phyloP scores from a whole-genome alignment of 371 early-diverging fungal species.

The Funneliformis caledonium region DNA sequence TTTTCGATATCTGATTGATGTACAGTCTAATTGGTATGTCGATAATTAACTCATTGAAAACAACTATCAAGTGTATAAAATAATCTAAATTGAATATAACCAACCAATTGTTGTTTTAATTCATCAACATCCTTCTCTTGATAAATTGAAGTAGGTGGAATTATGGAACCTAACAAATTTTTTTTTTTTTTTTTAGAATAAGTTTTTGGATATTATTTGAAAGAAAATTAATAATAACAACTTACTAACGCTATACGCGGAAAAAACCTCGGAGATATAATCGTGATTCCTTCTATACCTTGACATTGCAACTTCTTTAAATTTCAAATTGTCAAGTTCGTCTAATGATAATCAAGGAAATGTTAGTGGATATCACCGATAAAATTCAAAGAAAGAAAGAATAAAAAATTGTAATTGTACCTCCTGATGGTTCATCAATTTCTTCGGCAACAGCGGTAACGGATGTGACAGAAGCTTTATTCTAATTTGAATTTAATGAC shows the following conservation, averaged over 20 bases:
- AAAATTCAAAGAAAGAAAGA: neutral
- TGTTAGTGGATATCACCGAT: neutral
- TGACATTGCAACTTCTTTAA: constrained; percentile 74
- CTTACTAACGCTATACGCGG: constrained; percentile 69
- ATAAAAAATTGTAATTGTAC: neutral
- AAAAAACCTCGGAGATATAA: constrained; percentile 76
- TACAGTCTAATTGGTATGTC: neutral
- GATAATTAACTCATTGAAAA: neutral
- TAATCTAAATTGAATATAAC: neutral
- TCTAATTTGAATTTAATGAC: neutral
- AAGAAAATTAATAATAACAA: constrained; percentile 3
- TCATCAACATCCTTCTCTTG: constrained; percentile 19
- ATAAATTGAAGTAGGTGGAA: constrained; percentile 12
- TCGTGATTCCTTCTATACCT: constrained; percentile 84
- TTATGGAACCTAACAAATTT: neutral
- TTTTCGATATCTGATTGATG: constrained; percentile 11
- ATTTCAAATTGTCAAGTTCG: constrained; percentile 71
- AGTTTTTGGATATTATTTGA: neutral
- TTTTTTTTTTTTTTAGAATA: constrained; percentile 46
- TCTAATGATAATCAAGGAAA: constrained; percentile 50
- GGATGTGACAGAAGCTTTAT: neutral
- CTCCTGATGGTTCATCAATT: constrained; percentile 23
- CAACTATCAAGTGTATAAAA: neutral
- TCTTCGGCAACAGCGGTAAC: neutral
- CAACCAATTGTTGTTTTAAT: constrained; percentile 20